Evolutionary conservation across 192 early-diverging fungal genomes (phyloP), one percentile per base, ranked within the genome.

Genomic region (Chytriomyces sp.): DNA sequence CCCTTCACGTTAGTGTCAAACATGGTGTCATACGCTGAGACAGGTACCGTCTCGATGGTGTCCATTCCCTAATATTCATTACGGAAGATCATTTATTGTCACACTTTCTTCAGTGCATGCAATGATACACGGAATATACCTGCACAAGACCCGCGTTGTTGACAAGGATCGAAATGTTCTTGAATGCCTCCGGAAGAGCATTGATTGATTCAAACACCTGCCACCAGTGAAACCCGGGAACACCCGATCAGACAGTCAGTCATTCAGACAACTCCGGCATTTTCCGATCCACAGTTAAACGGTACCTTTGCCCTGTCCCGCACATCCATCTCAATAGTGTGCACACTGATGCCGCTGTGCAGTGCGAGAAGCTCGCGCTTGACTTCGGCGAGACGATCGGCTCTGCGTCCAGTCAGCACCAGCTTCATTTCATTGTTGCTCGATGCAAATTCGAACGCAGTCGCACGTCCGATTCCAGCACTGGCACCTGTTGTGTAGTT

Each of bases 1-100:
- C 95, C 95, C 79, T 95, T 96, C 70, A 98, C 88, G 80, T 98
- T 98, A 61, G 94, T 96, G 67, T 93, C 93, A 50, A 97, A 79
- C 86, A 95, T 92, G n/a, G 88, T 82, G 64, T 96, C 88, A 74
- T 93, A 89, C 13, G 83, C 87, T 1, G 91, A 88, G n/a, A 83
- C 83, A 5, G 85, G 71, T 6, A 93, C 81, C 2, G 86, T 82
- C 43, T 81, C 87, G n/a, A 96, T 73, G 2, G 86, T 83, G 45
- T 94, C 92, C 18, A 92, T 63, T 7, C 95, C 95, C 88, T 66
- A 57, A 35, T 35, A 10, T 7, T 72, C 24, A 16, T 20, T 16
- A 2, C 2, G 16, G 5, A 0, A 59, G 1, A 35, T 35, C 57
- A 59, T 23, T 23, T 3, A 23, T 2, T 59, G 57, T 57, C 53